Evolutionary conservation across 805 yeast genomes (phyloP).

Genomic region (Hanseniaspora occidentalis): DNA sequence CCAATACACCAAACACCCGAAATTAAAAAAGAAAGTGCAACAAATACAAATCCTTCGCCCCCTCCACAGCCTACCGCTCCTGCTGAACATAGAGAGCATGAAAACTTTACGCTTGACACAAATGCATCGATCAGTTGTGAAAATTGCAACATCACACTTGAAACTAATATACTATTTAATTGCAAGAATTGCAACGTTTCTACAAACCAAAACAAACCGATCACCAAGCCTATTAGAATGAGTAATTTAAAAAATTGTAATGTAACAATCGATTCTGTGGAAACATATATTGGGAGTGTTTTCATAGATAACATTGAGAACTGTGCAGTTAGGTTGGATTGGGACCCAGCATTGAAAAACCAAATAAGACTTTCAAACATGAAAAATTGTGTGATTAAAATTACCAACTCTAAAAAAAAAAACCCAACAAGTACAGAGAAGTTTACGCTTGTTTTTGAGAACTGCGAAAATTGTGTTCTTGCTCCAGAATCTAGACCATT

Average conservation of each 20-base stretch:
- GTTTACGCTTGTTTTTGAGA: conserved; percentile 18
- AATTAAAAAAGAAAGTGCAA: too few relatives aligned
- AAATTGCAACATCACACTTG: too few relatives aligned
- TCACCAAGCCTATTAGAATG: background rate
- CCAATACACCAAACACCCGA: too few relatives aligned
- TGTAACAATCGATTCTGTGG: conserved; percentile 8
- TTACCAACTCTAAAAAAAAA: conserved; percentile 3
- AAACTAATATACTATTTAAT: too few relatives aligned
- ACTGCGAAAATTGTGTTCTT: conserved; percentile 14
- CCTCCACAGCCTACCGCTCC: too few relatives aligned
- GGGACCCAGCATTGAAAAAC: conserved; percentile 9
- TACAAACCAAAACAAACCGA: too few relatives aligned
- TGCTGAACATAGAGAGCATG: too few relatives aligned
- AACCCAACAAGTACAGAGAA: background rate
- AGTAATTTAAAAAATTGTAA: conserved; percentile 8
- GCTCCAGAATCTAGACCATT: conserved; percentile 9
- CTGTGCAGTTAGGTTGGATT: conserved; percentile 8
- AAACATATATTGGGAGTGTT: conserved; percentile 11
- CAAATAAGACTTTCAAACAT: conserved; percentile 19
- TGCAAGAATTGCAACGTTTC: too few relatives aligned
- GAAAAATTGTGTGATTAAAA: conserved; percentile 13
- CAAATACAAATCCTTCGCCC: too few relatives aligned
- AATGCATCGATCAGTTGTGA: too few relatives aligned
- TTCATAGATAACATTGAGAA: conserved; percentile 12
- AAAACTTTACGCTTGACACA: too few relatives aligned